Evolutionary conservation across 2,329 filamentous ascomycete genomes (phyloP), one percentile per base, ranked within the genome.

Genomic region (Beauveria pseudobassiana): DNA sequence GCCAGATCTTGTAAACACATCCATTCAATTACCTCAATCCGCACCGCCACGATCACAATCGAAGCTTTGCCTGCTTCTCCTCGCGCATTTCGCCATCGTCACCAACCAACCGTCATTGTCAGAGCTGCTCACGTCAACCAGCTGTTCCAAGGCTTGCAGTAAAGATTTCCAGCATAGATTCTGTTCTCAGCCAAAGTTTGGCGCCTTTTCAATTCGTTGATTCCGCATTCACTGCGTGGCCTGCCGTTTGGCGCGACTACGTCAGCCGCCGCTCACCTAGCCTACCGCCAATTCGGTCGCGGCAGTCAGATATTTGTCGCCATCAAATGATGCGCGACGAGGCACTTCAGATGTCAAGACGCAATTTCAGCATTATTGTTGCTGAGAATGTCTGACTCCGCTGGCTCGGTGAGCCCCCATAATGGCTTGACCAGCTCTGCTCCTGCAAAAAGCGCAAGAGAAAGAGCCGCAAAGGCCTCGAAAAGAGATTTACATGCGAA

Each of bases 401-500:
- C 80, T 40, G 81, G 80, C 66, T 81, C 79, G 2, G 80, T 83
- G 34, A 80, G 81, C 1, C 80, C 81, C 3, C 75, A 76, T 5
- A 79, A 80, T 61, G 51, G 48, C 51, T 20, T 50, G 30, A 16
- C 26, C 28, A 62, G 50, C 40, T 48, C 28, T 12, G 48, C n/a
- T 20, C 53, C 26, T 16, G 18, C 51, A 12, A 63, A 46, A 86
- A 91, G 75, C 61, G 61, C 26, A 79, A 88, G 62, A 78, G 88
- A 67, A 78, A 89, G 61, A 92, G 89, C 75, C 84, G 89, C 65
- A 92, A 92, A 73, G 88, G 88, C 3, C 77, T 91, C 46, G 89
- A 92, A 73, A 93, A 92, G 76, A 86, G 87, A 70, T 93, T 92
- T 65, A 87, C 90, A 69, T 99, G 95, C 72, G 87, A 89, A 5